Evolutionary conservation across 768 basidiomycete genomes (phyloP).

Genomic region (Leucogyrophana mollusca): DNA sequence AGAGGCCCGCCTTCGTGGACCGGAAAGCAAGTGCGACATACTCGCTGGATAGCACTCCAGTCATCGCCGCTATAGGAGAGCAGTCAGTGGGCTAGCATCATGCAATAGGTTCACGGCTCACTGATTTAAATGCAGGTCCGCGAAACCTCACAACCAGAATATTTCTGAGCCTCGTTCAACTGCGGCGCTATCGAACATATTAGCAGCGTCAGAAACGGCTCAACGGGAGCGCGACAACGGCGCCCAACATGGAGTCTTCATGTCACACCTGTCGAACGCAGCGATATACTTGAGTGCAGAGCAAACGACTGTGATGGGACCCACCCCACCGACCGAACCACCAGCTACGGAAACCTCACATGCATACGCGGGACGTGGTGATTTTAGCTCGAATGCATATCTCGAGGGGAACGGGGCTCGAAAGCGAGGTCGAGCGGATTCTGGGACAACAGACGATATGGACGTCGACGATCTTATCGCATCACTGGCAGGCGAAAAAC

Average conservation of each 20-base stretch:
- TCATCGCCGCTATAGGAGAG: constrained; percentile 5
- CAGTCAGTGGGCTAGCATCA: constrained; percentile 8
- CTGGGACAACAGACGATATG: too few relatives aligned
- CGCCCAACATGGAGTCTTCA: not conserved
- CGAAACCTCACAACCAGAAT: not conserved
- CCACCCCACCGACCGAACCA: too few relatives aligned
- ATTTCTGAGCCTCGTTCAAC: constrained; percentile 3
- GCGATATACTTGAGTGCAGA: too few relatives aligned
- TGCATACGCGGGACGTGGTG: too few relatives aligned
- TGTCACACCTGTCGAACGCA: too few relatives aligned
- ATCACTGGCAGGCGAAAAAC: too few relatives aligned
- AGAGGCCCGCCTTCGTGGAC: constrained; percentile 3
- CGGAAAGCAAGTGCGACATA: constrained; percentile 17
- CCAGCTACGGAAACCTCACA: too few relatives aligned
- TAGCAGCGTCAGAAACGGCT: not conserved
- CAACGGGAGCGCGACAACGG: not conserved
- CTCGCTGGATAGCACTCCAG: constrained; percentile 10
- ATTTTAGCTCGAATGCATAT: too few relatives aligned
- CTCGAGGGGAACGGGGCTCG: too few relatives aligned
- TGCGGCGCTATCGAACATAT: not conserved
- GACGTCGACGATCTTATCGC: too few relatives aligned
- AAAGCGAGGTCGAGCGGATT: too few relatives aligned
- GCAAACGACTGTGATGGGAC: too few relatives aligned
- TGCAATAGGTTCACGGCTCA: constrained; percentile 11
- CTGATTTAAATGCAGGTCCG: not conserved